phyloP scores from a whole-genome alignment of 805 yeast species.

The Aciculoconidium aculeatum region DNA sequence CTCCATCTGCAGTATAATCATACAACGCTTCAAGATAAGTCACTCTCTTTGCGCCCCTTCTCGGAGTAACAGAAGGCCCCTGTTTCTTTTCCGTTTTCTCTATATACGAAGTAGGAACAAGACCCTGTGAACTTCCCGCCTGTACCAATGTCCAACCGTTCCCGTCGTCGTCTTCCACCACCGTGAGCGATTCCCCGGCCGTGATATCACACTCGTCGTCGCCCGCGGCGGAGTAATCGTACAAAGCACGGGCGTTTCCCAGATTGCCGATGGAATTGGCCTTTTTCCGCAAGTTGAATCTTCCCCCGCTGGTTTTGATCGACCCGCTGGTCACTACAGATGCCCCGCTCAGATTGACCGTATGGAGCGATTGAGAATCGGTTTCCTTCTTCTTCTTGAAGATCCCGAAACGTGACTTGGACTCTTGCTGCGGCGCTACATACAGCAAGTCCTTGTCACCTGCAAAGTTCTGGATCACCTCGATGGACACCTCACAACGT shows the following conservation, averaged over 20 bases:
- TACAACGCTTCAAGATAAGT: conserved; percentile 64
- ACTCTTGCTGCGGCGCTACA: conserved; percentile 43
- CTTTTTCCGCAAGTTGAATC: conserved; percentile 33
- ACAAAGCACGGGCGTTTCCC: conserved; percentile 47
- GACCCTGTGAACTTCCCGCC: conserved; percentile 51
- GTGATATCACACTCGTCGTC: conserved; percentile 64
- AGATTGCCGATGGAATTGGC: conserved; percentile 16
- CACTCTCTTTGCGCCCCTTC: conserved; percentile 62
- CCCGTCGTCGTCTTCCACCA: conserved; percentile 73
- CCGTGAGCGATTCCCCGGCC: conserved; percentile 55
- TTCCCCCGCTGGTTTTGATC: no score
- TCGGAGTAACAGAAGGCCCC: conserved; percentile 80
- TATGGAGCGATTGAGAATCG: conserved; percentile 29
- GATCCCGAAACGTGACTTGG: conserved; percentile 56
- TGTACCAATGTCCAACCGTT: conserved; percentile 83
- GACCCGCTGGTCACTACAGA: conserved; percentile 20
- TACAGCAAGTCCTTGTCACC: conserved; percentile 67
- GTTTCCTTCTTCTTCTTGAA: conserved; percentile 25
- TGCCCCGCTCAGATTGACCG: conserved; percentile 22
- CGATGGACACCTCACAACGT: conserved; percentile 78
- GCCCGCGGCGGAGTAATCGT: conserved; percentile 61
- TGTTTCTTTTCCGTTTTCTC: conserved; percentile 44
- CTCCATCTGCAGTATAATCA: conserved; percentile 72
- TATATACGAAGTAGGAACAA: conserved; percentile 82
- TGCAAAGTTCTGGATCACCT: conserved; percentile 81